These are phyloP conservation scores for Austroboletus novae-zelandiae DNA, from an alignment of 1,284 basidiomycete species.

Conservation along the genomic window DNA sequence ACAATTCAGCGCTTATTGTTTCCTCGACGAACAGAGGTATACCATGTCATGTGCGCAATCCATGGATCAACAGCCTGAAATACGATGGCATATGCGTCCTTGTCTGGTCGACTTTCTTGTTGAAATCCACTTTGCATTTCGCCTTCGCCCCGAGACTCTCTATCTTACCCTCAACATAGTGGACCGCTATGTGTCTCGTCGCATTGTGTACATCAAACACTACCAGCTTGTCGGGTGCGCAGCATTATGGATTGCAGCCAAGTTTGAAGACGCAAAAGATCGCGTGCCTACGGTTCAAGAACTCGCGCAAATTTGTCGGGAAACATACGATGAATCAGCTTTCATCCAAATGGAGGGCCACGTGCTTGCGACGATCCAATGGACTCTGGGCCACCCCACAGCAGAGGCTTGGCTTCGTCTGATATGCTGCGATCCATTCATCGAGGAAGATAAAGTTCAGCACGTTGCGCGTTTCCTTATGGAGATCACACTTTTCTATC, in stretches of 20 bases:
- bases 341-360: conserved; percentile 99
- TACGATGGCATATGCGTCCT: conserved; percentile 98
- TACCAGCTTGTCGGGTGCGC: conserved; percentile 99
- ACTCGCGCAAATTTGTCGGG: conserved; percentile 91
- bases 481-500: conserved; percentile 97
- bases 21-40: conserved; percentile 50
- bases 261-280: conserved; percentile 99
- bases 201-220: conserved; percentile 98
- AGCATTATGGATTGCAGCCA: conserved; percentile 97
- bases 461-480: conserved; percentile 96
- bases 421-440: conserved; percentile 64
- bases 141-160: conserved; percentile 95
- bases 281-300: conserved; percentile 95
- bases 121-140: conserved; percentile 97
- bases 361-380: conserved; percentile 93
- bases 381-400: conserved; percentile 96
- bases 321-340: conserved; percentile 93
- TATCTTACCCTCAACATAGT: conserved; percentile 99
- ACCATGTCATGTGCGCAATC: conserved; percentile 89
- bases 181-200: conserved; percentile 98
- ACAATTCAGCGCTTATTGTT: conserved; percentile 11
- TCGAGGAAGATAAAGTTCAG: conserved; percentile 87
- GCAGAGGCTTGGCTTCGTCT: conserved; percentile 95
- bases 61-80: conserved; percentile 99
- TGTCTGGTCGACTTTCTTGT: conserved; percentile 98